Percentiles rank a stretch among this genome's conserved stretches.
Conservation (phyloP, 495 filamentous ascomycete genomes). For the Lasiosphaeria hispida region DNA sequence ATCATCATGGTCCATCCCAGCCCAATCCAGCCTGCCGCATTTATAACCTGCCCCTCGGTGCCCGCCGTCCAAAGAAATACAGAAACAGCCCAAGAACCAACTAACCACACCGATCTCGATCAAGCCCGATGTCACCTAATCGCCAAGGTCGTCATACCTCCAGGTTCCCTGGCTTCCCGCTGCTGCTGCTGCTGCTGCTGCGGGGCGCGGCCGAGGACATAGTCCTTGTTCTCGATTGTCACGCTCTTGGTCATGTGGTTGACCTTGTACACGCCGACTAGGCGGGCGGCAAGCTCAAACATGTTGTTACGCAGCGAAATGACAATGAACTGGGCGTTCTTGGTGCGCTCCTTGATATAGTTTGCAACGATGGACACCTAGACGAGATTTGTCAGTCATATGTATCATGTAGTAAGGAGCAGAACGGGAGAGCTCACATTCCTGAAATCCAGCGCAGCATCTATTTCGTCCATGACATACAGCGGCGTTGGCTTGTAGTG, state of each 20-base stretch:
- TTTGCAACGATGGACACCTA: constrained; percentile 97
- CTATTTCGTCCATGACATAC: constrained; percentile 99
- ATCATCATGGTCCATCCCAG: neutral
- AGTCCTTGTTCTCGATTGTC: constrained; percentile 90
- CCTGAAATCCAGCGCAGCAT: constrained; percentile 94
- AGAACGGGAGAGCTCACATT: constrained; percentile 62
- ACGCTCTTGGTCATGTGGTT: constrained; percentile 99
- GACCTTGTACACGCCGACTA: constrained; percentile 98
- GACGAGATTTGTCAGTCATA: constrained; percentile 13
- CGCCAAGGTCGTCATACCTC: constrained; percentile 11
- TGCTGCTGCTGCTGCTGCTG: constrained; percentile 13
- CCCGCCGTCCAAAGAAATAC: neutral
- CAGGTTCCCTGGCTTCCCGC: neutral
- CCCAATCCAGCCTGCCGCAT: too few relatives aligned
- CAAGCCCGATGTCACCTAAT: constrained; percentile 11
- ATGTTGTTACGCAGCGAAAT: constrained; percentile 98
- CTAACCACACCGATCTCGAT: neutral
- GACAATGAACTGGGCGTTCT: constrained; percentile 98
- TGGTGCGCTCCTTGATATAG: constrained; percentile 98
- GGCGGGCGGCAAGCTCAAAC: constrained; percentile 92
- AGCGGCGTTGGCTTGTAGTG: constrained; percentile 97
- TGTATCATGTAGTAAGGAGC: constrained; percentile 17
- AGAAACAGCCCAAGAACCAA: neutral
- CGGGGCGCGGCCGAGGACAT: constrained; percentile 30
- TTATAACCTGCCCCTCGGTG: too few relatives aligned